Evolutionary conservation across 768 basidiomycete genomes (phyloP).

Genomic region (Lactifluus pinguis): DNA sequence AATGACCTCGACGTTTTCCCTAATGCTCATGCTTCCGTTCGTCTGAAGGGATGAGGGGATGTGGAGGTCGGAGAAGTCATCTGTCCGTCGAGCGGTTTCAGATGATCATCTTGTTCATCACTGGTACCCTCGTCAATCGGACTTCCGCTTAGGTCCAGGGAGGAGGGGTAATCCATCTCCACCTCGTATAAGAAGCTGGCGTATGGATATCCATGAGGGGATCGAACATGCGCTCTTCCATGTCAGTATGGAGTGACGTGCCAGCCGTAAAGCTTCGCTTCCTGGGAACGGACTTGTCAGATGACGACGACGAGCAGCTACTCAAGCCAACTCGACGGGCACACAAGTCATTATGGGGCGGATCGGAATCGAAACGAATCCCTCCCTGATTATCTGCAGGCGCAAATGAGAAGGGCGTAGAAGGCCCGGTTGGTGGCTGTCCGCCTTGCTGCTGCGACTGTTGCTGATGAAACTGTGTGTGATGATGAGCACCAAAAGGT

Average conservation of each 20-base stretch:
- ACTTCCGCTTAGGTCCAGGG: conserved; percentile 42
- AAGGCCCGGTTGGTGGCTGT: conserved; percentile 23
- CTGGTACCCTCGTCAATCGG: conserved; percentile 32
- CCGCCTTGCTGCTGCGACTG: not conserved
- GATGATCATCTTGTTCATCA: conserved; percentile 29
- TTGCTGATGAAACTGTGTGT: conserved; percentile 29
- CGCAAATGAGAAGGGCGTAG: conserved; percentile 42
- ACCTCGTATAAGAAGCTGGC: conserved; percentile 44
- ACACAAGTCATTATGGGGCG: conserved; percentile 22
- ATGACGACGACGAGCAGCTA: conserved; percentile 36
- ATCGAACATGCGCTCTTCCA: conserved; percentile 28
- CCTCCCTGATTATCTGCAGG: conserved; percentile 25
- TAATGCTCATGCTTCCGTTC: conserved; percentile 38
- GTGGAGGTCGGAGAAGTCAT: conserved; percentile 14
- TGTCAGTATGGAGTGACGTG: conserved; percentile 29
- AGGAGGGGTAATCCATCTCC: conserved; percentile 36
- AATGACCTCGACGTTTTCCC: too few relatives aligned
- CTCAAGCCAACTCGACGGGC: conserved; percentile 32
- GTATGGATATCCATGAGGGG: conserved; percentile 29
- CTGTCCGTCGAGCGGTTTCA: conserved; percentile 26
- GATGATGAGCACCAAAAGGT: conserved; percentile 34
- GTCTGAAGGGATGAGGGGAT: conserved; percentile 12
- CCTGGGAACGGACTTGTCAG: conserved; percentile 51
- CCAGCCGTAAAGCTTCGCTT: conserved; percentile 55
- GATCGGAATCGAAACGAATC: conserved; percentile 27